Base-by-base conservation (phyloP, 2,329 filamentous ascomycete species). In the Coniella lustricola region DNA sequence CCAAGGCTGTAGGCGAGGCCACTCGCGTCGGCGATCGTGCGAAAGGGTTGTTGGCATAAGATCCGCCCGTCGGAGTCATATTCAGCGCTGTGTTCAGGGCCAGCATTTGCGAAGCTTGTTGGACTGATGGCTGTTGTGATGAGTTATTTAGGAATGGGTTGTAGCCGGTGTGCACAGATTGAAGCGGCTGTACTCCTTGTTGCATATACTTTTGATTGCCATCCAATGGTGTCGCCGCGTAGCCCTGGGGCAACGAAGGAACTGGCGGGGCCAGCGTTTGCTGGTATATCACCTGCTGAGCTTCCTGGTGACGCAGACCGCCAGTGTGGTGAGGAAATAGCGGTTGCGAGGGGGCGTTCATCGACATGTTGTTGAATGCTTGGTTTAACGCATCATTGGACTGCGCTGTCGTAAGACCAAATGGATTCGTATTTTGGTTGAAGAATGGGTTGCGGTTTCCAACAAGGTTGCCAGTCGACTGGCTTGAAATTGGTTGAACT, bases 321-420 rank as follows among this genome's bases (percentile, higher is more conserved):
- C 86, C 85, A 1, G 87, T 90, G 46, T 84, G 82, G 59, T 90
- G 81, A 7, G 87, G 85, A 62, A 90, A 90, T 25, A 90, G 70
- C 33, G 79, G 79, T 56, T 81, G 80, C 35, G 64, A 59, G 20
- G 68, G 53, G 10, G 66, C 64, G 20, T 79, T 80, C 2, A 95
- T 69, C 33, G 87, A 82, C 65, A 95, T 75, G 54, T 79, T 81
- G 60, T 90, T 84, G 59, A 95, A 86, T 1, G 85, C 81, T 57
- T 85, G 79, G 54, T 82, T 80, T 16, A 90, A 65, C 10, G 62
- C 62, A 29, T 62, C 62, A 22, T 66, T 68, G 55, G 55, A 67
- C 52, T 71, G 69, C 48, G 71, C 67, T 32, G 64, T 59, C 2
- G 74, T 72, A 44, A 68, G 62, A 8, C 84, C 76, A 57, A 90